Percentiles rank a stretch among this genome's conserved stretches.
phyloP scores from a whole-genome alignment of 23 red algal genomes.

The Gracilaria vermiculophylla region DNA sequence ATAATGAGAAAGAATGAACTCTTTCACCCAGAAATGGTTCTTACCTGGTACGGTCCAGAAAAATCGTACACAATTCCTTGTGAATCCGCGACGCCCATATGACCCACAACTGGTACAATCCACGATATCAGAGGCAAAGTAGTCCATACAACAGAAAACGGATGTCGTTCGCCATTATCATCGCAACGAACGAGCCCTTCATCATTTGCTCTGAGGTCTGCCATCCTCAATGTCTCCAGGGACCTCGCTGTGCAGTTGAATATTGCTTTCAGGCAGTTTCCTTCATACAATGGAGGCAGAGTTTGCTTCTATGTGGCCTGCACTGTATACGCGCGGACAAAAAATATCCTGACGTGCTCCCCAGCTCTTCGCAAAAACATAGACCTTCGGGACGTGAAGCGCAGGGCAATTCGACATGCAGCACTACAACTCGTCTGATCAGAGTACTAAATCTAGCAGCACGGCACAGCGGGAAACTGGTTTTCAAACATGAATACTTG shows the following conservation, averaged over 20 bases:
- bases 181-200: conserved; percentile 38
- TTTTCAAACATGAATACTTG: too few species aligned
- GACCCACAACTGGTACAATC: conserved; percentile 52
- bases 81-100: conserved; percentile 53
- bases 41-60: conserved; percentile 68
- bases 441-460: too few species aligned
- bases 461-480: too few species aligned
- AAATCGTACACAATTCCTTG: conserved; percentile 47
- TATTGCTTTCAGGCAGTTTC: not conserved
- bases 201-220: not conserved
- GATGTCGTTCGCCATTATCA: conserved; percentile 43
- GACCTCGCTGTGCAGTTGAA: not conserved
- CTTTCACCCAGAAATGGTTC: not conserved
- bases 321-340: too few species aligned
- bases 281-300: too few species aligned
- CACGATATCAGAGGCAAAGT: conserved; percentile 43
- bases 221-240: not conserved
- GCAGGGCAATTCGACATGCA: too few species aligned
- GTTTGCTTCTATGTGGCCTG: not conserved
- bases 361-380: too few species aligned
- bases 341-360: too few species aligned
- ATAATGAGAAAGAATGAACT: not conserved
- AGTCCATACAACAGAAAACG: conserved; percentile 56
- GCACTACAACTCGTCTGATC: too few species aligned
- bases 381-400: too few species aligned